A percentile compares a stretch with the other conserved stretches of the same genome.
phyloP scores from a whole-genome alignment of 306 rosid species.

The Prunus padus region DNA sequence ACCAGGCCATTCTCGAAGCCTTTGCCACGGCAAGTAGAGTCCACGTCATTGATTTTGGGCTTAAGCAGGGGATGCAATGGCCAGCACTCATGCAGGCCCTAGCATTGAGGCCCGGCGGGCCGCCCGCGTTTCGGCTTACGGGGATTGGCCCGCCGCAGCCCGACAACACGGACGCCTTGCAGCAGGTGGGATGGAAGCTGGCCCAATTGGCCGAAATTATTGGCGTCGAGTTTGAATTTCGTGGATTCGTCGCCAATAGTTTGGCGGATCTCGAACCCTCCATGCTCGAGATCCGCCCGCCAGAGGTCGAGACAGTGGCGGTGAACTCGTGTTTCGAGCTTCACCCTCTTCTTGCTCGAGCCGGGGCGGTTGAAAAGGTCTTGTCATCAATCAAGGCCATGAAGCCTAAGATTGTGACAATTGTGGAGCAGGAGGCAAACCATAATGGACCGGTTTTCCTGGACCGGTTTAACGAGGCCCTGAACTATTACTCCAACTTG shows the following conservation, averaged over 20 bases:
- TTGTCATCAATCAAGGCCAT: conserved; percentile 47
- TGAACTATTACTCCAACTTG: conserved; percentile 71
- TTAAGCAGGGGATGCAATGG: conserved; percentile 91
- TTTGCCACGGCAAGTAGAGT: conserved; percentile 52
- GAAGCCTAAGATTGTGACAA: conserved; percentile 56
- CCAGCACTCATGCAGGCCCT: conserved; percentile 87
- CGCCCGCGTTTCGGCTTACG: conserved; percentile 70
- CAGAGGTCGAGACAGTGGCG: conserved; percentile 54
- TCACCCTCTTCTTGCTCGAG: conserved; percentile 54
- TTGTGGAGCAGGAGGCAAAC: conserved; percentile 81
- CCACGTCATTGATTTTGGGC: conserved; percentile 84
- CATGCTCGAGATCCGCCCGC: conserved; percentile 55
- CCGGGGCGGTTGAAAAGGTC: conserved; percentile 60
- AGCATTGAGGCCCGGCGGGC: conserved; percentile 72
- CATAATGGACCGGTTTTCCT: conserved; percentile 65
- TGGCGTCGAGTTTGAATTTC: conserved; percentile 70
- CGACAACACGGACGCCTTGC: conserved; percentile 61
- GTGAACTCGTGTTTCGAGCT: conserved; percentile 78
- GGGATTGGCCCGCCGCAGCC: conserved; percentile 78
- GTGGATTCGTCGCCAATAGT: conserved; percentile 56
- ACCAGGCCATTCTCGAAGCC: conserved; percentile 83
- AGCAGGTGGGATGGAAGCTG: conserved; percentile 67
- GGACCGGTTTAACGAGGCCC: conserved; percentile 79
- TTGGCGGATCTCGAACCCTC: conserved; percentile 72
- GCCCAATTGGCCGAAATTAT: conserved; percentile 62